A percentile compares a stretch with the other conserved stretches of the same genome.
Evolutionary conservation across 495 filamentous ascomycete species (phyloP).

Genomic region (Margaritispora aquatica): DNA sequence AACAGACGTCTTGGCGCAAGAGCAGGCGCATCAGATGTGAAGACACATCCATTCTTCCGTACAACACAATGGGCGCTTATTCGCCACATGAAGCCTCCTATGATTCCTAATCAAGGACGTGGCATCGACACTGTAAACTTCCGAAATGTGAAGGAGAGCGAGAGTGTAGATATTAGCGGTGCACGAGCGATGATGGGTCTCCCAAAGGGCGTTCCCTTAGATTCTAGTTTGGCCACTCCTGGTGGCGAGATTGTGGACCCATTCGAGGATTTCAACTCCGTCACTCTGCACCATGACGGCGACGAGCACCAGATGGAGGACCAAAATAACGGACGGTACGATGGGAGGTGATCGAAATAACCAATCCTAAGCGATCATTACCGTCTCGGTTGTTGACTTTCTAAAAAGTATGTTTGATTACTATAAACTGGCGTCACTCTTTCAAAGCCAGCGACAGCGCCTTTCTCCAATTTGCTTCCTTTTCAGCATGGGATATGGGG

Average conservation of each 20-base stretch:
- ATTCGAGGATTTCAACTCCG: constrained; percentile 98
- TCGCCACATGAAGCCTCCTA: constrained; percentile 97
- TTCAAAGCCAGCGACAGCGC: not conserved
- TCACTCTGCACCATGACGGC: constrained; percentile 94
- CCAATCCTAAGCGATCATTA: not conserved
- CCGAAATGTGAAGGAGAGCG: constrained; percentile 94
- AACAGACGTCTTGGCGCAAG: constrained; percentile 89
- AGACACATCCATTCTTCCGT: constrained; percentile 93
- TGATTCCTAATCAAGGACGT: constrained; percentile 87
- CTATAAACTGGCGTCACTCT: not conserved
- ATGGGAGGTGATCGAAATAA: constrained; percentile 5
- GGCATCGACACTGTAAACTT: constrained; percentile 95
- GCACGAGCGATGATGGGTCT: constrained; percentile 39
- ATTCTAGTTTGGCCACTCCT: constrained; percentile 79
- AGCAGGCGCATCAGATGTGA: constrained; percentile 94
- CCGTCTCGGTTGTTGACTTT: not conserved
- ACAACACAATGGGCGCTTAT: constrained; percentile 94
- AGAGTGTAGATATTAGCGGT: constrained; percentile 85
- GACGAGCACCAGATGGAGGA: constrained; percentile 45
- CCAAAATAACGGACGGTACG: constrained; percentile 24
- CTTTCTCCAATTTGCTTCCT: not conserved
- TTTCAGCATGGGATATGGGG: not conserved
- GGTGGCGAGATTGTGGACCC: constrained; percentile 83
- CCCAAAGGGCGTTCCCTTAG: constrained; percentile 70
- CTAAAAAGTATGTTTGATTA: not conserved